Conservation (phyloP, 2,329 filamentous ascomycete species). For the Fusarium mexicanum region DNA sequence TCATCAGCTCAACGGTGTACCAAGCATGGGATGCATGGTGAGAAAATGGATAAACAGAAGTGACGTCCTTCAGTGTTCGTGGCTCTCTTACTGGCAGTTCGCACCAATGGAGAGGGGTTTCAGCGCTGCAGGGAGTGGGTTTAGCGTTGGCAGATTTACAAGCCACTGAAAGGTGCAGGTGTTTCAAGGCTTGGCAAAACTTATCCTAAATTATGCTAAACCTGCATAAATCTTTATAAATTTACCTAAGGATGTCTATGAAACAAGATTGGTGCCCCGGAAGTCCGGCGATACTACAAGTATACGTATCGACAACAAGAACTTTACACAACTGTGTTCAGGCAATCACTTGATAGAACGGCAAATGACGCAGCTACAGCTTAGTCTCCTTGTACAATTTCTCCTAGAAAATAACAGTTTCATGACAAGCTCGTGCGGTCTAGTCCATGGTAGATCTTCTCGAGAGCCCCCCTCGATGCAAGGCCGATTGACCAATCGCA, state of each 20-base stretch:
- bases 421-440: background rate
- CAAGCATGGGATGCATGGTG: too few relatives aligned
- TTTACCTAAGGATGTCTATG: fast-evolving
- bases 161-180: fast-evolving
- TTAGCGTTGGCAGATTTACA: background rate
- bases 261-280: too few relatives aligned
- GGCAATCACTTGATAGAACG: fast-evolving
- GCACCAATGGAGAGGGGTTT: background rate
- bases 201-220: background rate
- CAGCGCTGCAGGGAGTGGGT: background rate
- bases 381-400: background rate
- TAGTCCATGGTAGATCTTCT: fast-evolving
- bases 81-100: too few relatives aligned
- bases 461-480: fast-evolving
- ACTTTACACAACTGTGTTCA: background rate
- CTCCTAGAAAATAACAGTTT: background rate
- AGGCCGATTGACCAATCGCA: background rate
- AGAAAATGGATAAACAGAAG: background rate
- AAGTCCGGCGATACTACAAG: too few relatives aligned
- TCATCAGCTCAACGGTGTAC: background rate
- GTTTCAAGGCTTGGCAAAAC: fast-evolving
- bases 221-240: background rate
- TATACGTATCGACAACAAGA: fast-evolving
- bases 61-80: background rate
- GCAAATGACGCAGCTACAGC: fast-evolving